Conservation (phyloP, 139 green algal species). For the Raphidocelis subcapitata region DNA sequence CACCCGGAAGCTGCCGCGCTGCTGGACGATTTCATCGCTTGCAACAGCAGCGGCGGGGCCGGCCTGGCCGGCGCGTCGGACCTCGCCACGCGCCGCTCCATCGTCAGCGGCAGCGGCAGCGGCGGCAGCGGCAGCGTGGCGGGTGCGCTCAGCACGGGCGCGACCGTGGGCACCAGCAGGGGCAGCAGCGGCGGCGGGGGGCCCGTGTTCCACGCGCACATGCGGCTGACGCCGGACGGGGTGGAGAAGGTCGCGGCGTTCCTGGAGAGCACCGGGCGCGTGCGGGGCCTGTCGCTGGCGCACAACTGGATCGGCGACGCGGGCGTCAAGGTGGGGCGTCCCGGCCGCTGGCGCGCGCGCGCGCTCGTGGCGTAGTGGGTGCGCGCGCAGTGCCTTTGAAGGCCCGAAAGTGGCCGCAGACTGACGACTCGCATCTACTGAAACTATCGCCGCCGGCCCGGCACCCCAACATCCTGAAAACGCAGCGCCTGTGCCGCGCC, state of each 20-base stretch:
- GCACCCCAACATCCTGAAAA: too few relatives aligned
- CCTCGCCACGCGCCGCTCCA: too few relatives aligned
- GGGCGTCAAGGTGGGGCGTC: background rate
- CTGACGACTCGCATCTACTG: too few relatives aligned
- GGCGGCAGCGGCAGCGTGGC: too few relatives aligned
- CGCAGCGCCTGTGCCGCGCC: constrained; percentile 30
- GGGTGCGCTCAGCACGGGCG: too few relatives aligned
- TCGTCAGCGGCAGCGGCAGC: too few relatives aligned
- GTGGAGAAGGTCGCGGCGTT: constrained; percentile 49
- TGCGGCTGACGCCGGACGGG: constrained; percentile 49
- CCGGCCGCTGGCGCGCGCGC: background rate
- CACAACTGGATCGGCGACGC: constrained; percentile 33
- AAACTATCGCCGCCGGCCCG: too few relatives aligned
- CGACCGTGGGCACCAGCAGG: too few relatives aligned
- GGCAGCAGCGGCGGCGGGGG: too few relatives aligned
- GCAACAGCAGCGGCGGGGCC: too few relatives aligned
- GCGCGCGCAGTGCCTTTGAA: constrained; percentile 3
- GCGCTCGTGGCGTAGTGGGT: background rate
- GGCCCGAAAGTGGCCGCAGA: background rate
- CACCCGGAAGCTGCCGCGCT: background rate
- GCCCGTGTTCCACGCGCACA: constrained; percentile 56
- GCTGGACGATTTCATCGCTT: background rate
- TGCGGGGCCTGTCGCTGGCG: constrained; percentile 47
- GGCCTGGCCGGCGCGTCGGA: too few relatives aligned
- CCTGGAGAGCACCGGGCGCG: constrained; percentile 25